Evolutionary conservation across 192 early-diverging fungal species (phyloP).

Genomic region (Pilobolus umbonatus): DNA sequence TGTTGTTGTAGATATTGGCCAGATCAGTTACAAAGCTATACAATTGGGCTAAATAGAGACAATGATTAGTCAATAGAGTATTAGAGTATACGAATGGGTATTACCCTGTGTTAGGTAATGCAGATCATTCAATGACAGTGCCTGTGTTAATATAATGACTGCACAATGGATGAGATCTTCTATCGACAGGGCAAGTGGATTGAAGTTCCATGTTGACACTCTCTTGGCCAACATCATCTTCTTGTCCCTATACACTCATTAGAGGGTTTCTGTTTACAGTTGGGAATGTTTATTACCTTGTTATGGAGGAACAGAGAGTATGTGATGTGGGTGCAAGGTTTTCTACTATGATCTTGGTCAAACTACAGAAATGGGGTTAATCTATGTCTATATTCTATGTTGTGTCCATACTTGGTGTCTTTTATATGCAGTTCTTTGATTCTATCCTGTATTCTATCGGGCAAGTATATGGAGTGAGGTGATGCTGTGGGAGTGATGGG

Average conservation of each 20-base stretch:
- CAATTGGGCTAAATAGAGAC: conserved; percentile 34
- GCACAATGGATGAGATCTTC: conserved; percentile 65
- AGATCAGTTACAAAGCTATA: conserved; percentile 51
- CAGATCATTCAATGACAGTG: conserved; percentile 48
- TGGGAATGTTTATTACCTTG: conserved; percentile 2
- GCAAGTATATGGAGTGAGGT: too few species aligned
- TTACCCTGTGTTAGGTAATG: conserved; percentile 53
- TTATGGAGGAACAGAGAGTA: neutral
- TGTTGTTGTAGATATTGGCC: conserved; percentile 49
- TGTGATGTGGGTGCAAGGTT: neutral
- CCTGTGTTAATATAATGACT: conserved; percentile 64
- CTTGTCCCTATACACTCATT: too few species aligned
- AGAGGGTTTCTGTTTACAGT: conserved; percentile 3
- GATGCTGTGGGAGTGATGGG: neutral
- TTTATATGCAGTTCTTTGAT: too few species aligned
- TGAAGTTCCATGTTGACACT: conserved; percentile 66
- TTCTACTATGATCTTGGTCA: neutral
- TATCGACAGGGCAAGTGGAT: conserved; percentile 58
- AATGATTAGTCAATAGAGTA: neutral
- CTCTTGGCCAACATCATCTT: too few species aligned
- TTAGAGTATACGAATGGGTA: neutral
- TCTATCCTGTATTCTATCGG: too few species aligned
- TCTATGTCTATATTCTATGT: neutral
- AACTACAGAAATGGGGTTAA: neutral
- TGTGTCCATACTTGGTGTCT: too few species aligned